Conservation (phyloP, 73 alveolate genomes). For the Blepharisma stoltei region DNA sequence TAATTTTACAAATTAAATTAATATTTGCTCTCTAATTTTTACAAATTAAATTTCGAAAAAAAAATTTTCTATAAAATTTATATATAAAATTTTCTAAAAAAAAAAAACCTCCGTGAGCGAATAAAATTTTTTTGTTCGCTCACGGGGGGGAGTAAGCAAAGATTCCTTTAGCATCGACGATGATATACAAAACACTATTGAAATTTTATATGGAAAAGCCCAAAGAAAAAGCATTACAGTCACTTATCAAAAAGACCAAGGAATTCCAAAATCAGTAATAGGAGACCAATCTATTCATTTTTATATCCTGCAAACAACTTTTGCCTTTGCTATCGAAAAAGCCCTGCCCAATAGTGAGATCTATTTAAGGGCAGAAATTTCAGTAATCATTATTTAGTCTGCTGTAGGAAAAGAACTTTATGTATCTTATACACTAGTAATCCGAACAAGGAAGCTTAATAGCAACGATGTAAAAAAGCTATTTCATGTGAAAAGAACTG, state of each 20-base stretch:
- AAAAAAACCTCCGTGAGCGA: no score
- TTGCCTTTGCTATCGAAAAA: not conserved
- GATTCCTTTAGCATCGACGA: not conserved
- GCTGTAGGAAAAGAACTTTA: no score
- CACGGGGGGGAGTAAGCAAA: not conserved
- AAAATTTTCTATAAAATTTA: no score
- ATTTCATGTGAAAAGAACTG: no score
- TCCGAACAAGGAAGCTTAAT: no score
- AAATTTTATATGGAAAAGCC: slow-evolving; percentile 16
- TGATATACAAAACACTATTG: slow-evolving; percentile 1
- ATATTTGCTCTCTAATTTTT: no score
- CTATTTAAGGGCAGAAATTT: not conserved
- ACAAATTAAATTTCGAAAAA: no score
- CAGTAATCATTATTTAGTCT: not conserved
- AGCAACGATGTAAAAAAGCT: no score
- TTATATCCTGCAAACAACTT: not conserved
- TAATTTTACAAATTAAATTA: no score
- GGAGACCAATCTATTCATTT: slow-evolving; percentile 5
- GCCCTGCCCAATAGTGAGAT: not conserved
- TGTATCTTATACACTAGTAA: no score
- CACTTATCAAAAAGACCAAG: slow-evolving; percentile 13
- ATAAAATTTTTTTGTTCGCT: no score
- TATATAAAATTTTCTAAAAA: no score
- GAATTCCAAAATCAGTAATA: slow-evolving; percentile 1
- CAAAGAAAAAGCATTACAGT: not conserved